Base-by-base conservation (phyloP, 495 filamentous ascomycete genomes). In the Parathielavia hyrcaniae region DNA sequence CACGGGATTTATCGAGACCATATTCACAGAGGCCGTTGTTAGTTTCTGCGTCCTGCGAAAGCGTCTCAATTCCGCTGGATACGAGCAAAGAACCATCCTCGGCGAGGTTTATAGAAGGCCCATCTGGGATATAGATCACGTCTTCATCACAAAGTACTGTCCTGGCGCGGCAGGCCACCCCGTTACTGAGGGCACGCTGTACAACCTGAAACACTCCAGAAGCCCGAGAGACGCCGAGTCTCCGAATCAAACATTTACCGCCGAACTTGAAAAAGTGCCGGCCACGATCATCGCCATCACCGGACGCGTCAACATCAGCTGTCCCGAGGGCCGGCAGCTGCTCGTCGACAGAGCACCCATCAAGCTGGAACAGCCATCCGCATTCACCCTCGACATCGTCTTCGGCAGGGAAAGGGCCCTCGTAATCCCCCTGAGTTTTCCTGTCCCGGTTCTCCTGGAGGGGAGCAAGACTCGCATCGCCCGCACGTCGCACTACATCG, bases 401-500 rank as follows among this genome's bases (percentile, higher is more conserved):
- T 67, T 70, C 30, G 66, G 64, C 17, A 61, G 68, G 8, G 26
- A 46, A 6, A 19, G 22, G 13, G 19, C 17, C 8, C 55, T 71
- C 0, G 44, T 66, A 2, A 56, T 61, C 13, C 58, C 63, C 35
- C 32, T 78, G 22, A 60, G 55, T 10, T 80, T 74, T 59, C 76
- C 78, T 0, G 60, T 64, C 3, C 77, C 78, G 0, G 70, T 82
- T 13, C 40, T 59, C 6, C 59, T 59, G 41, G 63, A 73, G 13
- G 47, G 51, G 20, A 61, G 59, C 58, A 75, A 68, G 35, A 71
- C 68, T 4, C 68, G 70, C 44, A 71, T 79, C 53, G 77, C 75
- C n/a, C 73, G 77, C 50, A 77, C 59, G 22, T 76, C 74, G 0
- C 61, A 60, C n/a, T 79, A 74, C 57, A 59, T 79, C 39, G 77